A percentile compares a stretch with the other conserved stretches of the same genome.
These are phyloP conservation scores for Entophlyctis helioformis DNA, from an alignment of 192 early-diverging fungal genomes.

Conservation along the genomic window DNA sequence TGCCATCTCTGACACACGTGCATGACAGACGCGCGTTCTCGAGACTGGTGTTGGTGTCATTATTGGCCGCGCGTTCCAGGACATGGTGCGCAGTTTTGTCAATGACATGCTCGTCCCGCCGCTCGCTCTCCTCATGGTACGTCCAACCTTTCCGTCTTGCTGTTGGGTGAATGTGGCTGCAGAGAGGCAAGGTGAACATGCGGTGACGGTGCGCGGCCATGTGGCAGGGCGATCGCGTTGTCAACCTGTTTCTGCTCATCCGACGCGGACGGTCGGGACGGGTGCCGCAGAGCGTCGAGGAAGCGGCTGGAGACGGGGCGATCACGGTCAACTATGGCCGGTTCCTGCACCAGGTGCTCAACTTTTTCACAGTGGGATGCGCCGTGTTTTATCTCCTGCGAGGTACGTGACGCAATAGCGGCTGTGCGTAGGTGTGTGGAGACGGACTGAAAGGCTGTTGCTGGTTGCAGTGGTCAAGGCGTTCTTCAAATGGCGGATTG, in stretches of 20 bases:
- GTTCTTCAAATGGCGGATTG: no score
- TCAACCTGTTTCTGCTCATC: constrained; percentile 7
- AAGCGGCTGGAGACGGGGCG: constrained; percentile 6
- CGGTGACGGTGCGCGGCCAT: no score
- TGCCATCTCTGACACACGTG: no score
- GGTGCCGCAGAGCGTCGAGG: constrained; percentile 1
- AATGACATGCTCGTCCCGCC: constrained; percentile 9
- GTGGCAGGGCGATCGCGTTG: constrained; percentile 3
- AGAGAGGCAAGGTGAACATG: no score
- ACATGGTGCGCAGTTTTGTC: constrained; percentile 6
- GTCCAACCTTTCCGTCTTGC: no score
- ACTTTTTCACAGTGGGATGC: constrained; percentile 1
- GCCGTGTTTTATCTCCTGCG: constrained; percentile 5
- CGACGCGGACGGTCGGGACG: not conserved
- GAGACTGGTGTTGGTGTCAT: constrained; percentile 13
- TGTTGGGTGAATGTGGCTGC: no score
- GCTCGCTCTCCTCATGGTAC: constrained; percentile 4
- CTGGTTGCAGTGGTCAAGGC: no score
- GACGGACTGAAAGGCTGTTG: no score
- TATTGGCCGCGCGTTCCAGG: constrained; percentile 11
- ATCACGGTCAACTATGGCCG: constrained; percentile 6
- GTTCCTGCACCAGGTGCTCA: not conserved
- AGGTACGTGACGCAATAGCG: no score
- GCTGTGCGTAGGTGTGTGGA: no score
- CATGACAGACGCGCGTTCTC: constrained; percentile 1